Evolutionary conservation across 2,329 filamentous ascomycete genomes (phyloP).

Genomic region (Lasiodiplodia gonubiensis): DNA sequence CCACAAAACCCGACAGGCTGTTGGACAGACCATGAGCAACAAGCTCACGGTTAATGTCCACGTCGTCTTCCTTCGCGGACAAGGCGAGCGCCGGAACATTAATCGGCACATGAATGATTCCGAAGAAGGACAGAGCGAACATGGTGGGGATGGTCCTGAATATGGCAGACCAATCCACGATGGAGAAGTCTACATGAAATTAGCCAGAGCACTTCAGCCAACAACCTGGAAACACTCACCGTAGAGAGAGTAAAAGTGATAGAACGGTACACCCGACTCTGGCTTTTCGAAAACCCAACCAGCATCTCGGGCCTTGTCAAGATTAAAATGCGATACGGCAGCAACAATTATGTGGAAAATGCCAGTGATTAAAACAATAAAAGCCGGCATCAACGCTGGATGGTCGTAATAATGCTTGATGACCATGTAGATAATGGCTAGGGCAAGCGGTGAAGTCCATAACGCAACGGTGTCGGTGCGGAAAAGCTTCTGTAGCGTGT

Average conservation of each 20-base stretch:
- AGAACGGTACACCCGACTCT: conserved; percentile 86
- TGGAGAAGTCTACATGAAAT: conserved; percentile 68
- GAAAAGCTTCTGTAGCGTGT: conserved; percentile 77
- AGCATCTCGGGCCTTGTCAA: conserved; percentile 68
- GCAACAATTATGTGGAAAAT: conserved; percentile 80
- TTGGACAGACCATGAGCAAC: conserved; percentile 94
- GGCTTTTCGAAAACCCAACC: conserved; percentile 95
- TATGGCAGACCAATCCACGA: conserved; percentile 83
- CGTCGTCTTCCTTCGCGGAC: conserved; percentile 88
- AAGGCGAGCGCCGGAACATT: conserved; percentile 94
- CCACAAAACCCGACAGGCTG: conserved; percentile 80
- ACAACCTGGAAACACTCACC: conserved; percentile 60
- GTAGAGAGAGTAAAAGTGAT: conserved; percentile 96
- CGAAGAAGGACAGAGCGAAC: conserved; percentile 96
- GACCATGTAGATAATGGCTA: conserved; percentile 78
- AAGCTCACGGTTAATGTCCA: conserved; percentile 88
- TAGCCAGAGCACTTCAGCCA: conserved; percentile 26
- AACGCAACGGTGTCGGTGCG: conserved; percentile 75
- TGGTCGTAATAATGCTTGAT: conserved; percentile 77
- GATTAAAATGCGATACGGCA: conserved; percentile 69
- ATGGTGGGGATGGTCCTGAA: conserved; percentile 88
- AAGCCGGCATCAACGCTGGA: conserved; percentile 84
- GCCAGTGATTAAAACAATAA: conserved; percentile 78
- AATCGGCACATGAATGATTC: conserved; percentile 94
- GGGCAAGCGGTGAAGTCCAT: conserved; percentile 79